Percentiles rank a stretch among this genome's conserved stretches.
Conservation (phyloP, 345 rosid genomes). For the Camelina sativa region DNA sequence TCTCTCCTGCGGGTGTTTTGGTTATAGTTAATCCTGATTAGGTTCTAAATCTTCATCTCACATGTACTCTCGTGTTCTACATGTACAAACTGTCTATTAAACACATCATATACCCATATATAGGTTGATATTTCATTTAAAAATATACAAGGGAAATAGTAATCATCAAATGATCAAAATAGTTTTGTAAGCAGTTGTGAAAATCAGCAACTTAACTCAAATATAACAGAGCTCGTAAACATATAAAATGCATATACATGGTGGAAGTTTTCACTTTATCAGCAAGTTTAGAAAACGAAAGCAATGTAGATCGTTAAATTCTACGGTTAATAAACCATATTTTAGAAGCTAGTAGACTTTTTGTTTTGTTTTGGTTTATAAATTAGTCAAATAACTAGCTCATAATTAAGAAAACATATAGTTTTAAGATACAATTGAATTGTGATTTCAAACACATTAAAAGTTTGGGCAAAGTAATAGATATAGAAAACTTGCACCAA, state of each 20-base stretch:
- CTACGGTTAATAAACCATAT: conserved; percentile 15
- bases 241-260: no score
- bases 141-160: not conserved
- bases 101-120: no score
- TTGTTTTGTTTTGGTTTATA: not conserved
- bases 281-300: no score
- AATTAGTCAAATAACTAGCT: conserved; percentile 13
- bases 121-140: not conserved
- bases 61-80: conserved; percentile 19
- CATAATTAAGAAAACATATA: conserved; percentile 16
- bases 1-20: not conserved
- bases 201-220: not conserved
- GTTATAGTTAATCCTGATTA: not conserved
- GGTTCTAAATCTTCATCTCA: not conserved
- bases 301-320: not conserved
- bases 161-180: not conserved
- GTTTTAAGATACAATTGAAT: not conserved
- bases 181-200: not conserved
- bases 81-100: not conserved
- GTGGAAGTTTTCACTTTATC: no score
- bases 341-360: not conserved
- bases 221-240: not conserved
- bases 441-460: conserved; percentile 7
- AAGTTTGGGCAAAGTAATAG: conserved; percentile 8
- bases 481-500: conserved; percentile 37